Base-by-base conservation (phyloP, 805 yeast species). In the Barnettozyma populi region DNA sequence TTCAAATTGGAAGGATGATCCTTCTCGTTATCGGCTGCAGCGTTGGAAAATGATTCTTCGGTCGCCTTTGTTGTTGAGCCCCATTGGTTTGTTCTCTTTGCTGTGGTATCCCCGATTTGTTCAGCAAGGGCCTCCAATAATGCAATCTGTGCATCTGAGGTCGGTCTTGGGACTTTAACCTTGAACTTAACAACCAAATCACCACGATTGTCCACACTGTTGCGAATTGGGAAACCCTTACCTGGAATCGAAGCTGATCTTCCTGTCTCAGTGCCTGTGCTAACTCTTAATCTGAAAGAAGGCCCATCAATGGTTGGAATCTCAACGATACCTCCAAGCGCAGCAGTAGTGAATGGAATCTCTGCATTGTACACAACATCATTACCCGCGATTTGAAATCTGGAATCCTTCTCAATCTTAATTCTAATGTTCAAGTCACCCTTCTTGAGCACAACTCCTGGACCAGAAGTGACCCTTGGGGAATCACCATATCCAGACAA, bases 61-160 rank as follows among this genome's bases (percentile, higher is more conserved):
- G 25, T 27, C n/a, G 36, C 13, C 16, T 29, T 29, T n/a, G 41
- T 29, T n/a, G 41, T 14, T n/a, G 48, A 24, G 7, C 38, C 48
- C 63, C 63, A 59, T 4, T 48, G 51, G 4, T 47, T 39, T 18
- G 82, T 71, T 53, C 95, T 73, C 56, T 77, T 85, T 3, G 99
- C 99, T 21, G 73, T 75, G 38, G 73, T 72, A 64, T 94, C 99
- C 49, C 86, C 80, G 43, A 85, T 77, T 2, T 95, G 85, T 61
- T 90, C 97, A 1, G 99, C 99, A 53, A 94, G 74, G 0, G 97
- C 96, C 64, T 94, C 99, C 59, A 95, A 74, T 47, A 94, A 71
- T 25, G 95, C 95, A 11, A 82, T 84, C 65, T 94, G 96, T 1
- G 94, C 84, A 13, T 92, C 86, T 21, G 86, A 84, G 47, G 76